Conservation (phyloP, 139 green algal species). For the Raphidocelis subcapitata region DNA sequence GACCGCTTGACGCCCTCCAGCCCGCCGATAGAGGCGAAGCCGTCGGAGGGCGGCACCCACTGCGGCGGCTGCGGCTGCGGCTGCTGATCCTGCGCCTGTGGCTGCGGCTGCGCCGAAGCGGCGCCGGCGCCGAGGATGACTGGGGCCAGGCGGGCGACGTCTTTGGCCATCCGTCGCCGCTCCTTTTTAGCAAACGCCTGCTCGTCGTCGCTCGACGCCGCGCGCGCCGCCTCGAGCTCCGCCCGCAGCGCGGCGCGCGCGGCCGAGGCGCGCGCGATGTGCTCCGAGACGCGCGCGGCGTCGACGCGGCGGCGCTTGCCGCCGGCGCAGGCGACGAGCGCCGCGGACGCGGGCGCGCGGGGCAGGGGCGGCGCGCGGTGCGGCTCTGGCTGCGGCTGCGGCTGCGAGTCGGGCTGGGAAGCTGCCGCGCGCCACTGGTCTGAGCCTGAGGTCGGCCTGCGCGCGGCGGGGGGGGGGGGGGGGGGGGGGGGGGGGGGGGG, state of each 20-base stretch:
- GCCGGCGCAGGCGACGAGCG: neutral
- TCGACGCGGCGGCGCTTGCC: neutral
- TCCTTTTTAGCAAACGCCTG: conserved; percentile 55
- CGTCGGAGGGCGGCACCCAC: conserved; percentile 7
- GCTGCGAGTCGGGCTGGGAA: too few species aligned
- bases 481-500: too few species aligned
- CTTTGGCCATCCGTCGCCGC: conserved; percentile 29
- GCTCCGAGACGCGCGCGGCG: neutral
- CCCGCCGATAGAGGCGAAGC: conserved; percentile 54
- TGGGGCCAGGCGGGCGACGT: conserved; percentile 46
- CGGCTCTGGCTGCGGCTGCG: too few species aligned
- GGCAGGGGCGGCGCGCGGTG: too few species aligned
- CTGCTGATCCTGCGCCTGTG: neutral
- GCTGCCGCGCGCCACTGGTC: too few species aligned
- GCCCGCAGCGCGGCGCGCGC: neutral
- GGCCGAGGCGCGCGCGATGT: neutral
- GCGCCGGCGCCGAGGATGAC: conserved; percentile 41
- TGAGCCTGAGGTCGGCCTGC: too few species aligned
- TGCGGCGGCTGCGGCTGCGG: neutral
- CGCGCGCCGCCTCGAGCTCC: neutral
- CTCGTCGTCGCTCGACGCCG: conserved; percentile 51
- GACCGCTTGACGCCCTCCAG: conserved; percentile 49
- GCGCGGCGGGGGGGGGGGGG: too few species aligned
- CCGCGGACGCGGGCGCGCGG: too few species aligned
- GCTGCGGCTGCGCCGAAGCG: neutral